Evolutionary conservation across 257 asterid genomes (phyloP), one percentile per base, ranked within the genome.

Genomic region (Plectranthus barbatus): DNA sequence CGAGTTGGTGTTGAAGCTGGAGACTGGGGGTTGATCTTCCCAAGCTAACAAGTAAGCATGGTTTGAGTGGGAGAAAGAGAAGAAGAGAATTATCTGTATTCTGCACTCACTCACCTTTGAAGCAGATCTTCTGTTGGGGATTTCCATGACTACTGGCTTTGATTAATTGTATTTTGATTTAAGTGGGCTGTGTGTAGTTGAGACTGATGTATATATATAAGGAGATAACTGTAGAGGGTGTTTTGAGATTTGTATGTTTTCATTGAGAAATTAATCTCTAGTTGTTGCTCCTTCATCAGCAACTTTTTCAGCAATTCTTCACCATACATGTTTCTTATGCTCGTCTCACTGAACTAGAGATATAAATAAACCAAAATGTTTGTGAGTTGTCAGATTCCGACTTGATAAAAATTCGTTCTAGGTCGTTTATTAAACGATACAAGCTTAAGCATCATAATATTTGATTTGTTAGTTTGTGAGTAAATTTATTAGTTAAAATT

Each of bases 211-310:
- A 73, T 76, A 73, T 11, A 74, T 41, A 40, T 12, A 4, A 15
- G 4, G 13, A 7, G 17, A n/a, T 26, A 26, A 1, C 31, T 26
- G 21, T 39, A 46, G 37, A 36, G 33, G 44, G 67, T 24, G 77
- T 71, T 81, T 71, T 76, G 84, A 71, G 80, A 65, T 78, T 67
- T 75, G 80, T 70, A 41, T 67, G 76, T 78, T 77, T 66, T 69
- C 69, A 63, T 57, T 67, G 59, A 54, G 65, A 62, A 63, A 68
- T 41, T 49, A 55, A 65, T 74, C 74, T 72, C 61, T 72, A 70
- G 70, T 53, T 73, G 89, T 83, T 80, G 84, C 77, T 73, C 81
- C 34, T 77, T 80, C 86, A 73, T 67, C 69, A 68, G 34, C 48
- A 44, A 44, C 67, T 41, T 72, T 69, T 24, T 64, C 55, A 62